phyloP scores from a whole-genome alignment of 2,329 filamentous ascomycete species.

The Claviceps fusiformis region DNA sequence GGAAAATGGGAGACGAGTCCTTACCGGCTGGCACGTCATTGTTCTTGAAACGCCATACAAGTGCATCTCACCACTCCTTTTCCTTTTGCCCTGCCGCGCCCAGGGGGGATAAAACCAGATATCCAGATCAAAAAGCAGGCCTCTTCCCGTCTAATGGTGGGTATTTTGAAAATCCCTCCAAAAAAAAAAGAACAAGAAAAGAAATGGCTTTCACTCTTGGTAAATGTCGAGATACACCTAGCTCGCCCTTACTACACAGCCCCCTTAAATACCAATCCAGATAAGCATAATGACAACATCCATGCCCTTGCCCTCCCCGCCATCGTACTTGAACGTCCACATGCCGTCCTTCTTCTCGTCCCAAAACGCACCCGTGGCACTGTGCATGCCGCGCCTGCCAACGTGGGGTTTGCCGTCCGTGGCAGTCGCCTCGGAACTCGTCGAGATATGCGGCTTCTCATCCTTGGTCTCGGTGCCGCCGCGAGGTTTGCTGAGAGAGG shows the following conservation, averaged over 20 bases:
- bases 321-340: constrained; percentile 79
- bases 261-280: constrained; percentile 55
- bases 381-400: constrained; percentile 82
- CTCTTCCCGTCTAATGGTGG: background rate
- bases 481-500: constrained; percentile 47
- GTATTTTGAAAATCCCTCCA: too few species aligned
- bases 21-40: constrained; percentile 1
- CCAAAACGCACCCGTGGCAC: constrained; percentile 75
- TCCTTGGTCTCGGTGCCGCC: constrained; percentile 32
- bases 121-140: background rate
- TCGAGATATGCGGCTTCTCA: constrained; percentile 40
- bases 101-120: background rate
- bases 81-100: background rate
- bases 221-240: background rate
- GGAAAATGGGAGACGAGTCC: constrained; percentile 1
- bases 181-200: too few species aligned
- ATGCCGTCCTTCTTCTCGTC: constrained; percentile 83
- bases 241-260: background rate
- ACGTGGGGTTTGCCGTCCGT: constrained; percentile 57
- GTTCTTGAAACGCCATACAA: constrained; percentile 3
- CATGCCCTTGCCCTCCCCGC: constrained; percentile 50
- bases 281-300: constrained; percentile 61
- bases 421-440: constrained; percentile 38
- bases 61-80: background rate
- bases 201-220: background rate